Evolutionary conservation across 805 yeast genomes (phyloP).

Genomic region (Candida orba): DNA sequence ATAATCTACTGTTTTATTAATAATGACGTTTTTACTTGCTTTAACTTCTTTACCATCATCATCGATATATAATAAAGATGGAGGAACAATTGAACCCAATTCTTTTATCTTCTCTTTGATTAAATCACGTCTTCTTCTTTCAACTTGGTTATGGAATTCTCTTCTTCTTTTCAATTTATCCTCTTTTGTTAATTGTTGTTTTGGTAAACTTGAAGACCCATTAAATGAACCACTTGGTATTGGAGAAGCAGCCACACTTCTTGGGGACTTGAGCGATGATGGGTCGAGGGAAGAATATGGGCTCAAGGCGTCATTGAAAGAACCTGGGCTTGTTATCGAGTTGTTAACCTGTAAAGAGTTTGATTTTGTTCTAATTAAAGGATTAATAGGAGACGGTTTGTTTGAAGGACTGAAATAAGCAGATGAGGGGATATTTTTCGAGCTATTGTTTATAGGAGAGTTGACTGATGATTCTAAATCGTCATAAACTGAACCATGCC

Average conservation of each 20-base stretch:
- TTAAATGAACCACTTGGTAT: conserved; percentile 25
- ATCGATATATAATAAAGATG: conserved; percentile 44
- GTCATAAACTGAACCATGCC: no score
- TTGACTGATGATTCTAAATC: no score
- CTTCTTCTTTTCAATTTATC: conserved; percentile 71
- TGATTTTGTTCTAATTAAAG: neutral
- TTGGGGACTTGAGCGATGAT: conserved; percentile 24
- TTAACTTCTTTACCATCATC: conserved; percentile 53
- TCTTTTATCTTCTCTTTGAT: conserved; percentile 86
- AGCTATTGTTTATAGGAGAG: no score
- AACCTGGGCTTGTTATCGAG: conserved; percentile 4
- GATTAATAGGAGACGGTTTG: conserved; percentile 9
- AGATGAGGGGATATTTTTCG: neutral
- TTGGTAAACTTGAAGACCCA: conserved; percentile 23
- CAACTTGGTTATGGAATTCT: conserved; percentile 92
- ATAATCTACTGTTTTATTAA: conserved; percentile 75
- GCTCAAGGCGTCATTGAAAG: conserved; percentile 20
- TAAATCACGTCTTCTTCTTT: conserved; percentile 82
- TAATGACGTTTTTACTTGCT: conserved; percentile 76
- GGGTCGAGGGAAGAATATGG: conserved; percentile 24
- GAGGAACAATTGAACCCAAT: conserved; percentile 75
- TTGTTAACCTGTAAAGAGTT: no score
- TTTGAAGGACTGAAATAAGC: conserved; percentile 23
- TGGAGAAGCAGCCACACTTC: conserved; percentile 21
- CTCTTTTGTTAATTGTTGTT: conserved; percentile 42